phyloP scores from a whole-genome alignment of 2,329 filamentous ascomycete genomes.

The Alternaria postmessia region DNA sequence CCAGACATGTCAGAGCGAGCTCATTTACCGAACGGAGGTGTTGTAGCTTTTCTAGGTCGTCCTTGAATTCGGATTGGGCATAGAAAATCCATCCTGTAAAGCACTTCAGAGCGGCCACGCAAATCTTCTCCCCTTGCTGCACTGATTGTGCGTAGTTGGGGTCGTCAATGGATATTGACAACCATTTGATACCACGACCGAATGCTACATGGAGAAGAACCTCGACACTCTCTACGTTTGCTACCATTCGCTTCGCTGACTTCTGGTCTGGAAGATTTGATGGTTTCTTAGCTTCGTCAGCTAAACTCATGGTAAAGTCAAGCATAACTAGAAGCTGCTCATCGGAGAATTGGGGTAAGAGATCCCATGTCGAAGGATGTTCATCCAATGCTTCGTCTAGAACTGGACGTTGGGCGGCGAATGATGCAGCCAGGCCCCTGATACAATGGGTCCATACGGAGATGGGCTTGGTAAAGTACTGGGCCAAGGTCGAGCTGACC shows the following conservation, averaged over 20 bases:
- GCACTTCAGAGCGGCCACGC: conserved; percentile 43
- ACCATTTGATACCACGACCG: conserved; percentile 45
- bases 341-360: conserved; percentile 59
- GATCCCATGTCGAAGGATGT: conserved; percentile 54
- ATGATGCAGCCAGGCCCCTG: conserved; percentile 68
- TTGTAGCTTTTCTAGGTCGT: conserved; percentile 64
- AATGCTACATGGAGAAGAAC: conserved; percentile 57
- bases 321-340: conserved; percentile 65
- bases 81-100: conserved; percentile 74
- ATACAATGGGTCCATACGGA: conserved; percentile 72
- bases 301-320: conserved; percentile 70
- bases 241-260: conserved; percentile 61
- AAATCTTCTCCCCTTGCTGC: conserved; percentile 44
- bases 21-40: conserved; percentile 68
- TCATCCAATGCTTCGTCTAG: conserved; percentile 59
- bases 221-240: conserved; percentile 62
- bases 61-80: conserved; percentile 69
- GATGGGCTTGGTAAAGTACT: conserved; percentile 77
- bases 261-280: conserved; percentile 65
- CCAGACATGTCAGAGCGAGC: conserved; percentile 68
- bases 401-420: conserved; percentile 58
- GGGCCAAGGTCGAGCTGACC: conserved; percentile 77
- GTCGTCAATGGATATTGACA: conserved; percentile 37
- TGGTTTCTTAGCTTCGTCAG: conserved; percentile 73
- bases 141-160: conserved; percentile 30